Conservation (phyloP, 1,139 yeast genomes). For the Yamadazyma diddensiae region DNA sequence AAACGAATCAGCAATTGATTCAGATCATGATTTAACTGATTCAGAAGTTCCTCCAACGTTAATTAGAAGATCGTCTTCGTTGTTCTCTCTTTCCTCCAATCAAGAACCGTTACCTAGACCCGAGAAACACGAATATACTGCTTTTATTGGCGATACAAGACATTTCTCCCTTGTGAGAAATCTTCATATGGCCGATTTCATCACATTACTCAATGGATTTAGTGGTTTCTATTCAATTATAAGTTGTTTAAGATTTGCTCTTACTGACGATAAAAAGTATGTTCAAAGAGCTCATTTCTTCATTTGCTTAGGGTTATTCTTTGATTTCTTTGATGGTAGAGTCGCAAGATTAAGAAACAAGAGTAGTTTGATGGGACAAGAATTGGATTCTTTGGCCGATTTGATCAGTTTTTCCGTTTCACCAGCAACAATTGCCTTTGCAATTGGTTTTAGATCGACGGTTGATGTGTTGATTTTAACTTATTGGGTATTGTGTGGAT, state of each 20-base stretch:
- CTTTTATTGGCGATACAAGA: constrained; percentile 74
- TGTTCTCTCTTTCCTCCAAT: constrained; percentile 40
- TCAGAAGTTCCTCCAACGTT: constrained; percentile 21
- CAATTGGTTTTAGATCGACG: constrained; percentile 84
- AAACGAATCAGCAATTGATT: constrained; percentile 37
- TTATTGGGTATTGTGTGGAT: constrained; percentile 89
- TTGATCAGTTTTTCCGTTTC: constrained; percentile 89
- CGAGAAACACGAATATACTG: constrained; percentile 71
- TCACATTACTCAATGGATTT: constrained; percentile 87
- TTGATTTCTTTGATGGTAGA: constrained; percentile 95
- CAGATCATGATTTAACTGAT: constrained; percentile 28
- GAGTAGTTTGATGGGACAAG: constrained; percentile 94
- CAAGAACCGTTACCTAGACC: constrained; percentile 52
- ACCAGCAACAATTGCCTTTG: constrained; percentile 90
- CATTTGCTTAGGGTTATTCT: constrained; percentile 83
- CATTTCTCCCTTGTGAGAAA: constrained; percentile 76
- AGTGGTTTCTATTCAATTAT: constrained; percentile 88
- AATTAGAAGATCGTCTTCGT: constrained; percentile 43
- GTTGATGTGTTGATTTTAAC: constrained; percentile 73
- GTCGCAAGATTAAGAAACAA: constrained; percentile 94
- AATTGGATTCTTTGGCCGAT: constrained; percentile 93
- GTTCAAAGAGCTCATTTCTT: constrained; percentile 88
- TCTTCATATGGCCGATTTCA: constrained; percentile 92
- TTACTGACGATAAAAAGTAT: constrained; percentile 65
- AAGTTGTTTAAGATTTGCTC: constrained; percentile 76